Base-by-base conservation (phyloP, 164 flowering plant genomes). In the Warburgia ugandensis region DNA sequence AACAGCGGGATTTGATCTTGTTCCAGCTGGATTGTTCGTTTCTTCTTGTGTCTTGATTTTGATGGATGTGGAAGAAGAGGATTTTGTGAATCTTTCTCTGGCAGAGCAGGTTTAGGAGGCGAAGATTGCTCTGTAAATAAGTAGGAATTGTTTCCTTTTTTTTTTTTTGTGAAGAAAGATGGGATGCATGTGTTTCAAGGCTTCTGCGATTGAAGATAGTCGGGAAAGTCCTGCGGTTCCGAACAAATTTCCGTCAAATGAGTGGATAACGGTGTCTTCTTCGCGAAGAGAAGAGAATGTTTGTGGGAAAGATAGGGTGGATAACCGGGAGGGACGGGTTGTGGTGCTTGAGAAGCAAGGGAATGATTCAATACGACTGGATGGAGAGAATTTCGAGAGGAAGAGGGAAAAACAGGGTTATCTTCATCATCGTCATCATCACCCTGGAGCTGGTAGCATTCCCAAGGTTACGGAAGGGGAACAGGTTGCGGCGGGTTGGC, bases 401-500 rank as follows among this genome's bases (percentile, higher is more conserved):
- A 91, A 76, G 60, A 85, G 71, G 59, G 94, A 81, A 55, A 81
- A 62, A 63, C 41, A 37, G 28, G 91, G 72, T 47, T 57, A 56
- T 56, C 47, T 52, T 30, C 54, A 27, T 6, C 48, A 37, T 8
- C 29, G 27, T 55, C 75, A 59, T 8, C 78, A 77, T 63, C 82
- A 79, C 4, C 71, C n/a, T n/a, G n/a, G 68, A 6, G 50, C 52
- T 25, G 79, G 80, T 2, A 61, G 48, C 11, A 45, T 84, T 30
- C 84, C 90, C 0, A 84, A 73, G 59, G 87, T 77, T 6, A 26
- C 27, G 0, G 94, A 86, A 62, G 94, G 94, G 29, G 97, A 88
- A 60, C 92, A 86, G 63, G 83, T 89, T 5, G 92, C 99, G 0
- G 99, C 97, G 8, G 99, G 97, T 23, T 94, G 99, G 99, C 99